Base-by-base conservation (phyloP, 345 rosid genomes). In the Ceriops decandra region DNA sequence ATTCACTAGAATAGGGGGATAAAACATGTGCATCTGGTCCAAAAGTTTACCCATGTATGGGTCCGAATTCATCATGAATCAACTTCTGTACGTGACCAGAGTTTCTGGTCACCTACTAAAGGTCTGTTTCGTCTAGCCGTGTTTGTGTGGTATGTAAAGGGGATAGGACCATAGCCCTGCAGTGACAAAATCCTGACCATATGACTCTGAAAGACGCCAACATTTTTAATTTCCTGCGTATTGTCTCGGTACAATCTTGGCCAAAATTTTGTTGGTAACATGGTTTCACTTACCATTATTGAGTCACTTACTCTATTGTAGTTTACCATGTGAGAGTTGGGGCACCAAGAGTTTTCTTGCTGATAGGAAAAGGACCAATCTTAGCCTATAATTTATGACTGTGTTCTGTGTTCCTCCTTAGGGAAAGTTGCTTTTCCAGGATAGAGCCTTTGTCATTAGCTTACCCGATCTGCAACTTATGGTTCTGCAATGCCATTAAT, bases 1-100 rank as follows among this genome's bases (percentile, higher is more conserved):
- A 63, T 54, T 63, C 68, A 70, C 32, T 36, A 27, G 30, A 70
- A 63, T 54, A 38, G 68, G 53, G 63, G 62, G 68, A 21, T 7
- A 27, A 20, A 27, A 52, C 74, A 70, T 54, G 54, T 53, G 56
- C 19, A 7, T 17, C 20, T 62, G n/a, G 56, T n/a, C 15, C 8
- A 26, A 21, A 63, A 22, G 28, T 7, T 15, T 2, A 17, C 58
- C 13, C 33, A 17, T 1, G 13, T 0, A 33, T 11, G 13, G 19
- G 68, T 27, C 74, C 62, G 8, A 6, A 26, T n/a, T 17, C 16
- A 53, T 24, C 26, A 61, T 7, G 24, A 17, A 30, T 31, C 59
- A 11, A 32, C 15, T 52, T 9, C 8, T 5, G 10, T 24, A 7
- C 8, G 16, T 33, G 26, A 15, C 19, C 10, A 8, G 26, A 22